Percentiles rank a stretch among this genome's conserved stretches.
Conservation (phyloP, 768 basidiomycete species). For the Tephrocybe sp. region DNA sequence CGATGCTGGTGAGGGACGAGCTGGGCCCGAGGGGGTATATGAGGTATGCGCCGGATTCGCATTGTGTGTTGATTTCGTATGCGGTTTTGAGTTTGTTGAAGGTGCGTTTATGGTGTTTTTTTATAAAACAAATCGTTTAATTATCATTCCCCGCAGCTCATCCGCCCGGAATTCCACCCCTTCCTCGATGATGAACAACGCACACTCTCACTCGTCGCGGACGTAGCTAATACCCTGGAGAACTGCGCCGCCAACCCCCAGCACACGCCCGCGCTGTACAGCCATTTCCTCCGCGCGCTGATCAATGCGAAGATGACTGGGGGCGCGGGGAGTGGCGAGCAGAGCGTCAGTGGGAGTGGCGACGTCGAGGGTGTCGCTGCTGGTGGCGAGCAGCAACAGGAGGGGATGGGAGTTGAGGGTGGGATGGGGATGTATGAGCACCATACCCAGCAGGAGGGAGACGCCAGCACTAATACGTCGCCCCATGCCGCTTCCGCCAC, state of each 20-base stretch:
- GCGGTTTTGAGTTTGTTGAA: constrained; percentile 91
- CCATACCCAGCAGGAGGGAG: no score
- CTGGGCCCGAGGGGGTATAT: constrained; percentile 76
- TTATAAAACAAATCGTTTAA: not conserved
- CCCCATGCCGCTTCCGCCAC: no score
- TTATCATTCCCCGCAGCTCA: constrained; percentile 47
- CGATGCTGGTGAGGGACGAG: constrained; percentile 72
- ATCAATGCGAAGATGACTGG: constrained; percentile 50
- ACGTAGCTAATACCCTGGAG: constrained; percentile 81
- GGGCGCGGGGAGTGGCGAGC: not conserved
- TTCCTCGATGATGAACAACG: constrained; percentile 75
- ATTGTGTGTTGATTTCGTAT: constrained; percentile 91
- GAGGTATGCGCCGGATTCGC: constrained; percentile 86
- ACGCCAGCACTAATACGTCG: no score
- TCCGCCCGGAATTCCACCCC: constrained; percentile 80
- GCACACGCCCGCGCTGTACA: constrained; percentile 92
- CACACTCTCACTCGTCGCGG: constrained; percentile 69
- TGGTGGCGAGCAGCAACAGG: no score
- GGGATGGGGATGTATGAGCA: no score
- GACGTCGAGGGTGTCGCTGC: not conserved
- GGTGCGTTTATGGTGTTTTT: constrained; percentile 40
- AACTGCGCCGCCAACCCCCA: constrained; percentile 71
- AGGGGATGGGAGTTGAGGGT: no score
- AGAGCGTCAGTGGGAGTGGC: not conserved
- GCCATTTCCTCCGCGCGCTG: constrained; percentile 77